phyloP scores from a whole-genome alignment of 1,139 yeast species.

The Candida dubliniensis region DNA sequence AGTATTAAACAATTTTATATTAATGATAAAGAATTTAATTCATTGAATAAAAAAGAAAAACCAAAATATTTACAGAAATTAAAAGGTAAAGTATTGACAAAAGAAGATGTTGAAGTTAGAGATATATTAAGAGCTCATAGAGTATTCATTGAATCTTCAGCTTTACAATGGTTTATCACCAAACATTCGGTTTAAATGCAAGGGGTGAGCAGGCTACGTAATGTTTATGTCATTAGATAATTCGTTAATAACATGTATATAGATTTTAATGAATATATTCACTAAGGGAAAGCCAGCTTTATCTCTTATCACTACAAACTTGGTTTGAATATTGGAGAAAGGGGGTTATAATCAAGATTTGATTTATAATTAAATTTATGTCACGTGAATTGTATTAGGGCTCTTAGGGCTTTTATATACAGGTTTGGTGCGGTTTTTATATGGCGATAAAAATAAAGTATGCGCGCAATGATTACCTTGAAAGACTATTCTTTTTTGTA shows the following conservation, averaged over 20 bases:
- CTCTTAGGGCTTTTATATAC: constrained; percentile 17
- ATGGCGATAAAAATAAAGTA: neutral
- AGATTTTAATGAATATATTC: constrained; percentile 4
- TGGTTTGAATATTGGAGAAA: neutral
- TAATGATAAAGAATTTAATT: constrained; percentile 4
- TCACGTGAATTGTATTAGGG: constrained; percentile 17
- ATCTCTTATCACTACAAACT: neutral
- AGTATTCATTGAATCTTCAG: constrained; percentile 70
- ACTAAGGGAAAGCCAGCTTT: neutral
- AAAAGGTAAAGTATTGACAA: constrained; percentile 65
- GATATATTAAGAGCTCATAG: constrained; percentile 81
- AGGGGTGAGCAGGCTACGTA: neutral
- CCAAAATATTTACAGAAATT: constrained; percentile 42
- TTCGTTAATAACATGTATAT: constrained; percentile 10
- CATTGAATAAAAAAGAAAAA: constrained; percentile 7
- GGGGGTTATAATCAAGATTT: neutral
- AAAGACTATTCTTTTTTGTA: too few relatives aligned
- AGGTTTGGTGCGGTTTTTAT: constrained; percentile 6
- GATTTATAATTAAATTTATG: neutral
- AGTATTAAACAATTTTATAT: constrained; percentile 8
- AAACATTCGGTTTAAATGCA: constrained; percentile 20
- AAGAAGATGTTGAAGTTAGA: constrained; percentile 81
- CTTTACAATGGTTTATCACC: constrained; percentile 60
- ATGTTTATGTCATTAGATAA: neutral
- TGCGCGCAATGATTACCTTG: too few relatives aligned